Conservation (phyloP, 441 rosid species). For the Populus hybrid region DNA sequence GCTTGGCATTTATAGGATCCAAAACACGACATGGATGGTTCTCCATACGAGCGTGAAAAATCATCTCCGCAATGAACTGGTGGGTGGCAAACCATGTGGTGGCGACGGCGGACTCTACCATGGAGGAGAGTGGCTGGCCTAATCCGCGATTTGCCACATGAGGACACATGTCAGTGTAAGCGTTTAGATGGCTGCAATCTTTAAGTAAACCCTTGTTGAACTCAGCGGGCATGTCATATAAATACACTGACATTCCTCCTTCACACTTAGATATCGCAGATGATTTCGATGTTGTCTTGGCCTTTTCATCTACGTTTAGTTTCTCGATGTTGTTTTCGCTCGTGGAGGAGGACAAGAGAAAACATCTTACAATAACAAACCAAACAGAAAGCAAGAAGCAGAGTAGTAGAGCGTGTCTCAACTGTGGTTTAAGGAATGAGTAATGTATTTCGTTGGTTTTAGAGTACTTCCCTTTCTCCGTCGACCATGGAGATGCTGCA, state of each 20-base stretch:
- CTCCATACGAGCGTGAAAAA: constrained; percentile 48
- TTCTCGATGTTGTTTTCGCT: background rate
- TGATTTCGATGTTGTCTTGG: background rate
- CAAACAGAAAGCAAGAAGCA: background rate
- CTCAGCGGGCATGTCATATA: constrained; percentile 42
- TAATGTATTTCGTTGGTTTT: background rate
- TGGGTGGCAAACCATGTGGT: constrained; percentile 46
- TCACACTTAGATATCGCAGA: constrained; percentile 8
- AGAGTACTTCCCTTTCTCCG: background rate
- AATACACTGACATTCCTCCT: constrained; percentile 25
- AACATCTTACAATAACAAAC: background rate
- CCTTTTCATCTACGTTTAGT: background rate
- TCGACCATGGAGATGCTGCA: background rate
- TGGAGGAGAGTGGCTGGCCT: constrained; percentile 35
- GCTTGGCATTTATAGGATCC: constrained; percentile 35
- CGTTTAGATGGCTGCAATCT: constrained; percentile 39
- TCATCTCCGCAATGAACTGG: constrained; percentile 58
- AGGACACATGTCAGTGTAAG: constrained; percentile 58
- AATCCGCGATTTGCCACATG: constrained; percentile 47
- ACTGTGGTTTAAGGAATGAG: background rate
- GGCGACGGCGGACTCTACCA: background rate
- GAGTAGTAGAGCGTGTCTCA: background rate
- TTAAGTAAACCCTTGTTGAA: constrained; percentile 43
- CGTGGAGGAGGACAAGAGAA: background rate
- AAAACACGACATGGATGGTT: constrained; percentile 49